These are phyloP conservation scores for Cordyceps militaris DNA, from an alignment of 2,329 filamentous ascomycete species.

Conservation along the genomic window DNA sequence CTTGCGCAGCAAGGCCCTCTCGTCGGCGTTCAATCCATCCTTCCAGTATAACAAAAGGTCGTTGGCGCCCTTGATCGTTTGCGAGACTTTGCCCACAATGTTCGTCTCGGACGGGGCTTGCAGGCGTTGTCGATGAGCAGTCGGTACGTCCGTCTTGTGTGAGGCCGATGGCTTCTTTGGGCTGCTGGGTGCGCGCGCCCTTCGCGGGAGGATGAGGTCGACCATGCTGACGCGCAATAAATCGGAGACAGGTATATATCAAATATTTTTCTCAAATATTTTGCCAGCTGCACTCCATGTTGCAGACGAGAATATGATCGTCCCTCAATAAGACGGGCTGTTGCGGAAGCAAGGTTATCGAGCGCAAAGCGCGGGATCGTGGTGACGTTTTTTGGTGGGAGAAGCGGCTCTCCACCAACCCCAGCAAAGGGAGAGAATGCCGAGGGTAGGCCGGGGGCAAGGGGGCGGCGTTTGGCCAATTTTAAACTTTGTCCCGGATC, in stretches of 20 bases:
- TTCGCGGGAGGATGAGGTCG: slow-evolving; percentile 13
- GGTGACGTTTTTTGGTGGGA: slow-evolving; percentile 6
- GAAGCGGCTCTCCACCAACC: background rate
- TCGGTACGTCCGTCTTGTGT: background rate
- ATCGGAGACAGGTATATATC: background rate
- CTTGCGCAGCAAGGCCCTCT: slow-evolving; percentile 40
- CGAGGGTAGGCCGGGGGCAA: background rate
- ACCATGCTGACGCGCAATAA: slow-evolving; percentile 3
- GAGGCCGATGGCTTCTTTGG: background rate
- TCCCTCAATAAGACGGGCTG: background rate
- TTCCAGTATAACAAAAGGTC: slow-evolving; percentile 39
- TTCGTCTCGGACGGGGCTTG: background rate
- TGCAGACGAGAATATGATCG: background rate
- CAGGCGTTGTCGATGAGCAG: background rate
- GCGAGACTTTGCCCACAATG: slow-evolving; percentile 17
- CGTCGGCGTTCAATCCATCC: slow-evolving; percentile 45
- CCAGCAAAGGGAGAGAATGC: background rate
- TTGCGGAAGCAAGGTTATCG: background rate
- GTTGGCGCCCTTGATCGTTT: slow-evolving; percentile 33
- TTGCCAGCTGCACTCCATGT: background rate
- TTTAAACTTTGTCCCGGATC: background rate
- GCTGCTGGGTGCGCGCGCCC: slow-evolving; percentile 5
- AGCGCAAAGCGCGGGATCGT: background rate
- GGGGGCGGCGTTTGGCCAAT: background rate
- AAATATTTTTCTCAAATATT: background rate